phyloP scores from a whole-genome alignment of 129 eudicot genomes.

The Deinandra increscens region DNA sequence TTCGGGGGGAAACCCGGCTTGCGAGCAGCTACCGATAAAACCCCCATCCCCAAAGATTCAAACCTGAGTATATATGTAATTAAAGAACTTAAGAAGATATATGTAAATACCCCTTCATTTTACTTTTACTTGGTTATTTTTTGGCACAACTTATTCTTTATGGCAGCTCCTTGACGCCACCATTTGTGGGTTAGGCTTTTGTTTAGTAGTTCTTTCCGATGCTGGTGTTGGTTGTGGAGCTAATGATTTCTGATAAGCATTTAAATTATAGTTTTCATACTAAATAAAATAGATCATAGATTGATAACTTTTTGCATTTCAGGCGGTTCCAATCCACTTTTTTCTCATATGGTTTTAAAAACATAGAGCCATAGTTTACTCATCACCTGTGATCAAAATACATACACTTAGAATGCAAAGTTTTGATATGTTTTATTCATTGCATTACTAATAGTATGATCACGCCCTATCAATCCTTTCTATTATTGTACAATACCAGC shows the following conservation, averaged over 20 bases:
- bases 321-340: conserved; percentile 85
- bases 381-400: conserved; percentile 9
- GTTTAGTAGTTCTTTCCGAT: conserved; percentile 67
- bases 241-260: conserved; percentile 23
- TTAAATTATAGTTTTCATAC: not conserved
- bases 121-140: conserved; percentile 75
- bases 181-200: conserved; percentile 66
- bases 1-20: too few relatives aligned
- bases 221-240: conserved; percentile 66
- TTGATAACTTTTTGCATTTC: conserved; percentile 26
- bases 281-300: not conserved
- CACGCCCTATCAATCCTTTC: conserved; percentile 9
- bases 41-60: too few relatives aligned
- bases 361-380: not conserved
- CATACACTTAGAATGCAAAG: not conserved
- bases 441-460: conserved; percentile 11
- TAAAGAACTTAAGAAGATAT: too few relatives aligned
- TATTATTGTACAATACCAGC: conserved; percentile 28
- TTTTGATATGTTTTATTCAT: not conserved
- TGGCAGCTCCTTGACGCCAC: conserved; percentile 75
- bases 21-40: too few relatives aligned
- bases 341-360: too few relatives aligned
- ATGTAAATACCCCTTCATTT: too few relatives aligned
- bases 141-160: conserved; percentile 61
- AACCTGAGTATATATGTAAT: too few relatives aligned